Evolutionary conservation across 139 green algal species (phyloP).

Genomic region (Chlamydomonas eustigma): DNA sequence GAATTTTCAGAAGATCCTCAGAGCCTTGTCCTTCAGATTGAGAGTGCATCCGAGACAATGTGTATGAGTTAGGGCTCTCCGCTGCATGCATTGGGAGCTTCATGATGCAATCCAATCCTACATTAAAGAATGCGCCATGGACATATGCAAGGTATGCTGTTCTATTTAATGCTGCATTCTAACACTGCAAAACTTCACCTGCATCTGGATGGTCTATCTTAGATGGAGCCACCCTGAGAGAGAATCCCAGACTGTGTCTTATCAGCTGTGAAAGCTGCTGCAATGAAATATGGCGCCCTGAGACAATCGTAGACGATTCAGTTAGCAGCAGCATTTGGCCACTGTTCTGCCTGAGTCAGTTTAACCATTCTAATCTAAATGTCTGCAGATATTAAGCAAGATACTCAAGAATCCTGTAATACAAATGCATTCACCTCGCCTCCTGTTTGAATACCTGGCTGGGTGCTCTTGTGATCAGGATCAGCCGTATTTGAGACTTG

Average conservation of each 20-base stretch:
- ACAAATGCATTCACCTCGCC: neutral
- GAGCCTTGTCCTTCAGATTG: neutral
- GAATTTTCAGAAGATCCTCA: too few relatives aligned
- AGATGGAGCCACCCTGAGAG: neutral
- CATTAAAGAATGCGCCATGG: neutral
- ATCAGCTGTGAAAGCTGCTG: neutral
- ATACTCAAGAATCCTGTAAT: too few relatives aligned
- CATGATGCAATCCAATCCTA: neutral
- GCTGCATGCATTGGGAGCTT: neutral
- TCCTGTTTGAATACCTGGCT: neutral
- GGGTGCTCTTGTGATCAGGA: neutral
- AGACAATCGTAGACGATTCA: neutral
- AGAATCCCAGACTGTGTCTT: neutral
- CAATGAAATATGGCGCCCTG: neutral
- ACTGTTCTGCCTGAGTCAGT: too few relatives aligned
- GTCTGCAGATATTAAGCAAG: too few relatives aligned
- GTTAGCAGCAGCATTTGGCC: neutral
- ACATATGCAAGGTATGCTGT: neutral
- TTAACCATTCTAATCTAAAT: too few relatives aligned
- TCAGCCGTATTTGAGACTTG: neutral
- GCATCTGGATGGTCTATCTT: slow-evolving; percentile 15
- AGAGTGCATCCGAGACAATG: neutral
- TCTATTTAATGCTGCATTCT: neutral
- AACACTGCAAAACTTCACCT: slow-evolving; percentile 1
- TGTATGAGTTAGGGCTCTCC: neutral